These are phyloP conservation scores for Acacia acuminata DNA, from an alignment of 306 rosid genomes.

Conservation along the genomic window DNA sequence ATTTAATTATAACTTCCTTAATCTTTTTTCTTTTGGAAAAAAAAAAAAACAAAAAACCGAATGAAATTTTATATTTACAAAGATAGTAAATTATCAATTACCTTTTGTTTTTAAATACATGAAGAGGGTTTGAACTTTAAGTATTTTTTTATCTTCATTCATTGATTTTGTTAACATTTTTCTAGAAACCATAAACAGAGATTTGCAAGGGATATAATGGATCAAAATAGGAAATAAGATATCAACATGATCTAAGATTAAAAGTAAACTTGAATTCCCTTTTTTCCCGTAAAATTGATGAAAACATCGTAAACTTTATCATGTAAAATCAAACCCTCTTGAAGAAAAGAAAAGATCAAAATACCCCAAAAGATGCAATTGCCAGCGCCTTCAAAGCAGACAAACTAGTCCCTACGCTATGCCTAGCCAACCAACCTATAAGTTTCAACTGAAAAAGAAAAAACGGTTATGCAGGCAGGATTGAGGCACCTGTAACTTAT, in stretches of 20 bases:
- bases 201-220: background rate
- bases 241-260: constrained; percentile 38
- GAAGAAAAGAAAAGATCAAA: constrained; percentile 53
- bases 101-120: background rate
- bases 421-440: constrained; percentile 50
- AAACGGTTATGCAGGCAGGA: constrained; percentile 47
- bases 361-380: constrained; percentile 75
- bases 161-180: background rate
- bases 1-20: too few species aligned
- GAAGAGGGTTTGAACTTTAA: background rate
- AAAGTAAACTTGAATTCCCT: constrained; percentile 46
- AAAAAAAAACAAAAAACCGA: too few species aligned
- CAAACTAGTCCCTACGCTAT: constrained; percentile 63
- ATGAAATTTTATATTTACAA: too few species aligned
- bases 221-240: background rate
- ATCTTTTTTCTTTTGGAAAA: too few species aligned
- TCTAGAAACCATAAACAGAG: background rate
- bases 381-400: constrained; percentile 64
- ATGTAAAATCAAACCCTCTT: constrained; percentile 66
- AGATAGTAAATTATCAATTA: background rate
- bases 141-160: background rate
- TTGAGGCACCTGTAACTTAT: constrained; percentile 74
- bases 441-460: constrained; percentile 43
- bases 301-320: constrained; percentile 66
- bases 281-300: constrained; percentile 56